Evolutionary conservation across 2,329 filamentous ascomycete genomes (phyloP).

Genomic region (Ilyonectria robusta): DNA sequence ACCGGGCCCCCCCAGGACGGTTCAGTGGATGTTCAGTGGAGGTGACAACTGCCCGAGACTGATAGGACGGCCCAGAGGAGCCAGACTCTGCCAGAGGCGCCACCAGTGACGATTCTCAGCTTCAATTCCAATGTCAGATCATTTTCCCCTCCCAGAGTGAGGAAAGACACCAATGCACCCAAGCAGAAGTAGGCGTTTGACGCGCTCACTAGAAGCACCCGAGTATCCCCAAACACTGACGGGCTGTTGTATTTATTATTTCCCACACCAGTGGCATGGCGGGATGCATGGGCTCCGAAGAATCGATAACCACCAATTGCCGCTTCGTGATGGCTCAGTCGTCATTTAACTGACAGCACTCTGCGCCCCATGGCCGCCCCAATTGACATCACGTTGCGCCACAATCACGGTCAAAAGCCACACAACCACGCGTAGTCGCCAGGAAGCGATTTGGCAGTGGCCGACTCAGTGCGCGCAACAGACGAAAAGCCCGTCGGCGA

Average conservation of each 20-base stretch:
- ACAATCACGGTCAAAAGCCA: constrained; percentile 34
- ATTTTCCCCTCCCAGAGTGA: background rate
- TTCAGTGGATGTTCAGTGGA: constrained; percentile 6
- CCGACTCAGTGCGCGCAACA: background rate
- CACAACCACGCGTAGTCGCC: constrained; percentile 30
- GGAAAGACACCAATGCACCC: background rate
- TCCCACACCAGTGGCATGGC: constrained; percentile 18
- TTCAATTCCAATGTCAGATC: constrained; percentile 12
- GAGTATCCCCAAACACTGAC: background rate
- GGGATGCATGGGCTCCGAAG: constrained; percentile 1
- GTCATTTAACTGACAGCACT: constrained; percentile 34
- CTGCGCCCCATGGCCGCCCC: constrained; percentile 15
- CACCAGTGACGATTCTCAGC: background rate
- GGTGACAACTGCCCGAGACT: constrained; percentile 21
- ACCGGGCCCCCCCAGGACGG: constrained; percentile 20
- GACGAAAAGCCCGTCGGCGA: constrained; percentile 10
- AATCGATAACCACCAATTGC: constrained; percentile 15
- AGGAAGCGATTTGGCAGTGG: background rate
- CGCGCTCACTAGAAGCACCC: background rate
- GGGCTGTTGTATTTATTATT: background rate
- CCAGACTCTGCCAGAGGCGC: constrained; percentile 22
- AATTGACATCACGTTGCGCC: constrained; percentile 40
- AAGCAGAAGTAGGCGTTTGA: background rate
- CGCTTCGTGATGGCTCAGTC: constrained; percentile 32
- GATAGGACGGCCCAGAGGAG: constrained; percentile 17